Evolutionary conservation across 805 yeast species (phyloP).

Genomic region (Schizosaccharomyces pombe): ASM294v3 CU329670.1:1258001-1258500

Average conservation of each 20-base stretch:
- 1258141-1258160: slow-evolving; percentile 48
- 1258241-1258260: neutral
- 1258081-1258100: slow-evolving; percentile 71
- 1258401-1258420: neutral
- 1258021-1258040: slow-evolving; percentile 74
- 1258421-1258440: neutral
- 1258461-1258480: too few species aligned
- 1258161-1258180: neutral
- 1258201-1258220: neutral
- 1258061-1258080: slow-evolving; percentile 74
- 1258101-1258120: slow-evolving; percentile 33
- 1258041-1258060: slow-evolving; percentile 65
- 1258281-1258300: neutral
- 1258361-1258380: neutral
- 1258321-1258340: neutral
- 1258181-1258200: neutral
- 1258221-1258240: neutral
- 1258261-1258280: neutral
- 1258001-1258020: slow-evolving; percentile 68
- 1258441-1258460: neutral
- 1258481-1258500: too few species aligned
- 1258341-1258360: neutral
- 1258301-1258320: neutral
- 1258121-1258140: slow-evolving; percentile 36
- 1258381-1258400: neutral